A percentile compares a stretch with the other conserved stretches of the same genome.
phyloP scores from a whole-genome alignment of 179 eudicot species.

The Patellifolia procumbens region DNA sequence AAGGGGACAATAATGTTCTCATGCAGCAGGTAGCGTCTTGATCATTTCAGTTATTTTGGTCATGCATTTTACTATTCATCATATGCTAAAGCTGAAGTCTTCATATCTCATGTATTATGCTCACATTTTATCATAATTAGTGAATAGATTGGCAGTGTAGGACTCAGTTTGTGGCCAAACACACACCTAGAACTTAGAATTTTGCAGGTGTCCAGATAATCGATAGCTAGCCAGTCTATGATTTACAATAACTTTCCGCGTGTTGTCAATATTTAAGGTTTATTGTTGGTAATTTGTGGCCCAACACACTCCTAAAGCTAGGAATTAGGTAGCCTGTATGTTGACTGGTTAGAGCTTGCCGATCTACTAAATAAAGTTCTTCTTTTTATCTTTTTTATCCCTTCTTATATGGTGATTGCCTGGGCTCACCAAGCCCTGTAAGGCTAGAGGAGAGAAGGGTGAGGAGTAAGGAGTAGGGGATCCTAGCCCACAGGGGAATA shows the following conservation, averaged over 20 bases:
- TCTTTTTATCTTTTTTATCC: neutral
- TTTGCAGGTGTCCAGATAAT: neutral
- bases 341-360: neutral
- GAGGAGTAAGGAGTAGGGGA: neutral
- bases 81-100: neutral
- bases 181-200: neutral
- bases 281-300: neutral
- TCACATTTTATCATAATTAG: neutral
- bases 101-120: neutral
- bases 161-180: neutral
- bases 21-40: conserved; percentile 66
- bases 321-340: neutral
- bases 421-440: neutral
- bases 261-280: neutral
- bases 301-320: neutral
- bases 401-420: neutral
- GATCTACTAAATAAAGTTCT: no score
- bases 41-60: conserved; percentile 1
- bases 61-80: neutral
- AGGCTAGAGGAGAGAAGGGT: neutral
- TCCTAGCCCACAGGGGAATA: neutral
- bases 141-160: neutral
- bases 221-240: neutral
- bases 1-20: conserved; percentile 74
- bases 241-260: neutral